Evolutionary conservation across 2,329 filamentous ascomycete genomes (phyloP).

Genomic region (Ceratocystis smalleyi): DNA sequence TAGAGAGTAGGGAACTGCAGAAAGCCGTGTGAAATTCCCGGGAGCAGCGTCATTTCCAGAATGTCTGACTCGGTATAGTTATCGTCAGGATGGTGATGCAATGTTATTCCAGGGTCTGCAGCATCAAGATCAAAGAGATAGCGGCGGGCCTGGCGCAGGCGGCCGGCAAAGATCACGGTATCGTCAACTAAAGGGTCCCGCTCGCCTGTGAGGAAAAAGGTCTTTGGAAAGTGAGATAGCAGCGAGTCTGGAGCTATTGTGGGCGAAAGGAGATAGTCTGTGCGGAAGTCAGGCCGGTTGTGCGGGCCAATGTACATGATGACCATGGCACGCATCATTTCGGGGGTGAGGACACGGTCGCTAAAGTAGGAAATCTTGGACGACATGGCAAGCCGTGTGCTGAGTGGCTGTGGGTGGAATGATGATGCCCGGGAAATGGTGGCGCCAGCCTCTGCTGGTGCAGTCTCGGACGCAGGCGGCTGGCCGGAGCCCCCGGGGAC

Average conservation of each 20-base stretch:
- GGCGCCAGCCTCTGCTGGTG: neutral
- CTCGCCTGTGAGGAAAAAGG: slow-evolving; percentile 86
- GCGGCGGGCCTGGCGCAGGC: slow-evolving; percentile 46
- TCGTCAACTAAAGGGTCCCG: slow-evolving; percentile 92
- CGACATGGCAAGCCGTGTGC: slow-evolving; percentile 79
- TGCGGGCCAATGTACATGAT: slow-evolving; percentile 92
- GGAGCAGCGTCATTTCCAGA: slow-evolving; percentile 67
- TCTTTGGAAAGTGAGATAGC: slow-evolving; percentile 78
- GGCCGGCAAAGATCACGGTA: slow-evolving; percentile 86
- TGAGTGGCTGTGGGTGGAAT: slow-evolving; percentile 44
- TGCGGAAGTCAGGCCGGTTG: slow-evolving; percentile 79
- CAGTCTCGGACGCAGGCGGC: neutral
- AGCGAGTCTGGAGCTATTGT: slow-evolving; percentile 75
- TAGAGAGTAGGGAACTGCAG: slow-evolving; percentile 80
- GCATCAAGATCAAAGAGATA: slow-evolving; percentile 15
- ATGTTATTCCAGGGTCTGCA: neutral
- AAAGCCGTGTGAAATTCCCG: slow-evolving; percentile 85
- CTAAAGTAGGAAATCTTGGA: slow-evolving; percentile 99
- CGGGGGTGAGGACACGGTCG: slow-evolving; percentile 81
- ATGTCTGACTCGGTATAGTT: slow-evolving; percentile 22
- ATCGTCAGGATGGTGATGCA: slow-evolving; percentile 28
- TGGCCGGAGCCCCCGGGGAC: neutral
- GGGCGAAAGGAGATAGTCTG: slow-evolving; percentile 80
- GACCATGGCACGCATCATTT: slow-evolving; percentile 99
- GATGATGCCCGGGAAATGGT: slow-evolving; percentile 23